Base-by-base conservation (phyloP, 306 rosid species). In the Malus orientalis region DNA sequence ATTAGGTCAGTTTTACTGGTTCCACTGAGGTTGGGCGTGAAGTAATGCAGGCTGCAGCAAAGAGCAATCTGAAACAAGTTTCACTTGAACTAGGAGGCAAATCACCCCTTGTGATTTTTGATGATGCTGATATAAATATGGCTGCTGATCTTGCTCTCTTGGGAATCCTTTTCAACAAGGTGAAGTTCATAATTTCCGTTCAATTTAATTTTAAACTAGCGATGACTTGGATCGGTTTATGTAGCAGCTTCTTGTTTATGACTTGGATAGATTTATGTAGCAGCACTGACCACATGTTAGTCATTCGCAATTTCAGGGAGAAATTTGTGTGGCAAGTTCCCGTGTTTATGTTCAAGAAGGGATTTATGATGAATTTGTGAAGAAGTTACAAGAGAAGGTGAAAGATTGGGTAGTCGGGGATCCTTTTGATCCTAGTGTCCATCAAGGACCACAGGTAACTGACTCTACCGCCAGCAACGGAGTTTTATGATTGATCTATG, bases 31-130 rank as follows among this genome's bases (percentile, higher is more conserved):
- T 88, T n/a, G 98, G 97, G 9, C 88, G 97, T 0, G 83, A 57
- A 81, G 55, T 92, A 69, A 92, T 92, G 98, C 79, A 85, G 77
- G 96, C 97, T 8, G 93, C 98, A 53, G 96, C 96, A 40, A 83
- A 10, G 57, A 93, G 98, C 81, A 93, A 93, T 72, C 77, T 93
- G 85, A 93, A 93, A 80, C 60, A 82, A 23, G 88, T 90, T 32
- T 90, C 94, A 51, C 91, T 93, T 60, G 98, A 93, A 79, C 80
- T 93, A 80, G 97, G 97, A 76, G 98, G 97, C 70, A 93, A 93
- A 77, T 93, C 98, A 23, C 98, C 98, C 16, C 77, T 91, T 27
- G 1, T 93, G 16, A 78, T 93, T 22, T 91, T 93, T 72, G 94
- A 93, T 20, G 98, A 93, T 73, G 97, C 94, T 72, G 91, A 91